Evolutionary conservation across 805 yeast genomes (phyloP), one percentile per base, ranked within the genome.

Genomic region (Candida tammaniensis): DNA sequence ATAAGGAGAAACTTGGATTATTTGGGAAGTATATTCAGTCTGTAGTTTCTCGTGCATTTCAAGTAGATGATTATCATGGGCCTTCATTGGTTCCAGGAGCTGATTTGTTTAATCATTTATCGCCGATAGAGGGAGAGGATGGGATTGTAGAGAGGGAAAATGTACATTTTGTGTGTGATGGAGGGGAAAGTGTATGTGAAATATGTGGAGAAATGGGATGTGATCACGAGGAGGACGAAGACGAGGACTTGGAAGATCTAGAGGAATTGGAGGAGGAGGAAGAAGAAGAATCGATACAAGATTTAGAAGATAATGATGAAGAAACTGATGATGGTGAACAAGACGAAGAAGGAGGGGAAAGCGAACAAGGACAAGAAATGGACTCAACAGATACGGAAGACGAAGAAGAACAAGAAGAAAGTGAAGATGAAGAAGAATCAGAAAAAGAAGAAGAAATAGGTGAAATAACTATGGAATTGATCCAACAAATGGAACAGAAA

Each of bases 11-110:
- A 26, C 73, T 74, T 36, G 46, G 54, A 7, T 53, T 54, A 12
- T 85, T 86, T 44, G 78, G 84, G 2, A 70, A 76, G 5, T 66
- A 69, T 2, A 77, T 76, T 5, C 75, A 72, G 48, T 73, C 81
- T 0, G 70, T 86, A 11, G 78, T 89, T 0, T 77, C 93, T 1
- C 70, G 96, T 41, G 88, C 89, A 1, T 89, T 91, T 54, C 80
- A 78, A 25, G 76, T 89, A 18, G 98, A 91, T 55, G 68, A 69
- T 31, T 88, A 57, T 52, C 86, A 82, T 47, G 84, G 79, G 20
- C 67, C 81, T 19, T 86, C 85, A 0, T 61, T 91, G 31, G 95
- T 89, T 16, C 96, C 97, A 0, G 86, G 88, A 11, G 97, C 96
- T 0, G 96, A 89, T 58, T 61, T 91, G 22, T 86, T 88, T 60